Conservation (phyloP, 768 basidiomycete genomes). For the Macrolepiota fuliginosa region DNA sequence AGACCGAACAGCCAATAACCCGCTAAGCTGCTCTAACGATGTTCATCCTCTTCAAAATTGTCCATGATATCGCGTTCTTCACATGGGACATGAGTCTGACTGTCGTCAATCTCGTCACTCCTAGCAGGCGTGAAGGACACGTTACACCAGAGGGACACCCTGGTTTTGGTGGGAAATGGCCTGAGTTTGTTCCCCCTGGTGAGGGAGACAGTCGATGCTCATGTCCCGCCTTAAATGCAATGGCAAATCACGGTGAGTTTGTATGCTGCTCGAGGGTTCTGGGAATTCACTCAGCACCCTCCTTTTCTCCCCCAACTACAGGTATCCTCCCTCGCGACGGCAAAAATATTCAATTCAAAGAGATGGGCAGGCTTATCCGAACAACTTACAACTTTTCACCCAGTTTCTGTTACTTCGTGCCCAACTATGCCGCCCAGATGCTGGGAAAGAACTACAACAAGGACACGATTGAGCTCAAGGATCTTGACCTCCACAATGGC, state of each 20-base stretch:
- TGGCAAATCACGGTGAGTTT: constrained; percentile 77
- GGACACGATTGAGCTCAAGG: constrained; percentile 64
- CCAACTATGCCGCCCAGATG: constrained; percentile 56
- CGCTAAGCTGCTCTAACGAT: not conserved
- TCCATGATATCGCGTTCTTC: constrained; percentile 19
- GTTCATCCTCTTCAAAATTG: constrained; percentile 9
- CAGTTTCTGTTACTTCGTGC: constrained; percentile 66
- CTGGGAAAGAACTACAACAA: constrained; percentile 52
- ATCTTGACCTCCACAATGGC: constrained; percentile 71
- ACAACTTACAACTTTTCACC: constrained; percentile 68
- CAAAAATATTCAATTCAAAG: constrained; percentile 62
- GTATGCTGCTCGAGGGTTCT: no score
- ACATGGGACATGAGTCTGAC: constrained; percentile 53
- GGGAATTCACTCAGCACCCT: not conserved
- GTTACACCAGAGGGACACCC: constrained; percentile 55
- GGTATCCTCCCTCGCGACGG: constrained; percentile 72
- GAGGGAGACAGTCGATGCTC: constrained; percentile 69
- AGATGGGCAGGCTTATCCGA: constrained; percentile 41
- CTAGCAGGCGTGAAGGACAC: constrained; percentile 47
- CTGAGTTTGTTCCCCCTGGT: constrained; percentile 55
- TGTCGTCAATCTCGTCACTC: constrained; percentile 48
- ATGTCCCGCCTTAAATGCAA: constrained; percentile 74
- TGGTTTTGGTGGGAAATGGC: constrained; percentile 65
- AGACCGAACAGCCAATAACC: not conserved
- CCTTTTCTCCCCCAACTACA: constrained; percentile 14